Evolutionary conservation across 2,329 filamentous ascomycete species (phyloP), one percentile per base, ranked within the genome.

Genomic region (Penicillium rolfsii): DNA sequence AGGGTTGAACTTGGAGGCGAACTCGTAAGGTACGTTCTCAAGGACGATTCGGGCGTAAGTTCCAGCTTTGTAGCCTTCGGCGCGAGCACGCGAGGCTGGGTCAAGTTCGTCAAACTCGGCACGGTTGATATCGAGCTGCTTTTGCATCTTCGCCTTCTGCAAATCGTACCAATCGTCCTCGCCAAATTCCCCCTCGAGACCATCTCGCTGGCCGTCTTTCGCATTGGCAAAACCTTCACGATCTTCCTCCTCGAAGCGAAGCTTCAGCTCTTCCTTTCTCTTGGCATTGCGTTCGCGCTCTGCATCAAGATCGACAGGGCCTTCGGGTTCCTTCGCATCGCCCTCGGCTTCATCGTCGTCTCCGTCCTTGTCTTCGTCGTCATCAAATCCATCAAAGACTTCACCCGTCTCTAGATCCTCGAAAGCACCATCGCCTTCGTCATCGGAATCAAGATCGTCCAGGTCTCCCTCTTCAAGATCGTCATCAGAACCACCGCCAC

Each of bases 101-200:
- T 99, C 95, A 2, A 99, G 85, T 57, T 87, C 86, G 68, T 93
- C 91, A 66, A 96, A 97, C 73, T 98, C 96, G 60, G 91, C 87
- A 72, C 93, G 92, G 80, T 99, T 99, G 85, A 99, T 97, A 71
- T 96, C 91, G 64, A 95, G 85, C 76, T 99, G 95, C 79, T 97
- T 97, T 78, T 97, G 91, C 61, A 99, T 88, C 75, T 90, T 85
- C 35, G 95, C 91, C 80, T 99, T 99, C 74, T 99, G 95, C 30
- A 91, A 87, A 73, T 98, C 95, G 74, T 99, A 99, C 96, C 96
- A 99, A 58, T 99, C 91, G 74, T 99, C 95, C 77, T 99, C 95
- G 55, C 93, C 95, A 71, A 96, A 98, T 60, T 87, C 82, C 56
- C 94, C 87, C 5, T 87, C 82, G 3, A 84, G 84, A 36, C 84